Conservation (phyloP, 2,329 filamentous ascomycete genomes). For the Botrytis elliptica region DNA sequence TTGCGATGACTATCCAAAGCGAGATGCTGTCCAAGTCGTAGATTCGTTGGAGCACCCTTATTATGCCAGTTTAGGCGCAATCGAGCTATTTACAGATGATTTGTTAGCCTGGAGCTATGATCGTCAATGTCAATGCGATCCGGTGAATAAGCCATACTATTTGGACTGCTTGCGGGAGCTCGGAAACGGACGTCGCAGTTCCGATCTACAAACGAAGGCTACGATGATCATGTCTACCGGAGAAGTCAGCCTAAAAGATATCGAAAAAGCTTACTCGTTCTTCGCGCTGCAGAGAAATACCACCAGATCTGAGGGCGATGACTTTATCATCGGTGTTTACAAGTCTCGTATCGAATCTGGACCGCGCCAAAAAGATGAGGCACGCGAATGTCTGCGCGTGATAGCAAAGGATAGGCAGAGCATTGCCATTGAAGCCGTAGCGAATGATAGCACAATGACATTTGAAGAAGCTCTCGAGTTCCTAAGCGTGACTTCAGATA, state of each 20-base stretch:
- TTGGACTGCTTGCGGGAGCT: slow-evolving; percentile 64
- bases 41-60: slow-evolving; percentile 43
- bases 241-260: slow-evolving; percentile 54
- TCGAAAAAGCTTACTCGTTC: slow-evolving; percentile 56
- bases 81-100: slow-evolving; percentile 60
- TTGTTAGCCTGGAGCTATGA: slow-evolving; percentile 63
- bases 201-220: slow-evolving; percentile 57
- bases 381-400: slow-evolving; percentile 55
- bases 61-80: slow-evolving; percentile 62
- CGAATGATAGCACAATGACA: slow-evolving; percentile 56
- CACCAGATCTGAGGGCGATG: slow-evolving; percentile 47
- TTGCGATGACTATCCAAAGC: slow-evolving; percentile 35
- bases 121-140: slow-evolving; percentile 57
- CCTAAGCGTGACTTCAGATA: slow-evolving; percentile 47
- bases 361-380: slow-evolving; percentile 52
- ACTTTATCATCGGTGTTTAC: slow-evolving; percentile 61
- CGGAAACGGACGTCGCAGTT: slow-evolving; percentile 49
- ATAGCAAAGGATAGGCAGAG: slow-evolving; percentile 60
- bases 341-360: slow-evolving; percentile 57
- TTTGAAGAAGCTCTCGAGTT: slow-evolving; percentile 63
- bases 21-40: slow-evolving; percentile 31
- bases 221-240: slow-evolving; percentile 58
- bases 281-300: slow-evolving; percentile 54
- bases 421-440: slow-evolving; percentile 55
- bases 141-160: slow-evolving; percentile 56